phyloP scores from a whole-genome alignment of 495 filamentous ascomycete genomes.

The Tuber borchii region DNA sequence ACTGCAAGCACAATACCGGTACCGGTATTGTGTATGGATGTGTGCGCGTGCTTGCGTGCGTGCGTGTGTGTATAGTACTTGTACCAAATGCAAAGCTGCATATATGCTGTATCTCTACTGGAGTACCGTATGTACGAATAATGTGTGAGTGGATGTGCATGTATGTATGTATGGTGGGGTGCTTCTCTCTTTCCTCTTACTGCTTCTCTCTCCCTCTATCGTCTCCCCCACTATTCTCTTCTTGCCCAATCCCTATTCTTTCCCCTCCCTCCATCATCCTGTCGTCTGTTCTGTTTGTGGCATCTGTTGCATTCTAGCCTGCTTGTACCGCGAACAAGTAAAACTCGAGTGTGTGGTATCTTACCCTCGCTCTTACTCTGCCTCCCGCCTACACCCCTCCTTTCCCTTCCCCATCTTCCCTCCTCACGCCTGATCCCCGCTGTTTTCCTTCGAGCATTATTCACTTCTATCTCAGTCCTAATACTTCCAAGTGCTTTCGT shows the following conservation, averaged over 20 bases:
- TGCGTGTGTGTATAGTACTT: neutral
- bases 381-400: constrained; percentile 10
- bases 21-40: neutral
- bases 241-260: constrained; percentile 1
- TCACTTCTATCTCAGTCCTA: constrained; percentile 4
- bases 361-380: constrained; percentile 11
- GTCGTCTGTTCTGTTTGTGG: constrained; percentile 5
- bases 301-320: constrained; percentile 2
- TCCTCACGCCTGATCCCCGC: neutral
- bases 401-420: constrained; percentile 8
- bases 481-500: constrained; percentile 19
- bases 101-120: neutral
- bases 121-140: neutral
- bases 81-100: neutral
- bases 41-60: neutral
- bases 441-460: constrained; percentile 10
- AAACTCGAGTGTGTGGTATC: constrained; percentile 1
- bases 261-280: neutral
- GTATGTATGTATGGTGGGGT: neutral
- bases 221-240: neutral
- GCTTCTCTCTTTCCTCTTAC: neutral
- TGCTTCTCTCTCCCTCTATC: constrained; percentile 1
- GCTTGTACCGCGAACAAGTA: constrained; percentile 1
- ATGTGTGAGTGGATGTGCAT: neutral
- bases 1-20: neutral